These are phyloP conservation scores for Metarhizium humberi DNA, from an alignment of 2,329 filamentous ascomycete genomes.

Conservation along the genomic window DNA sequence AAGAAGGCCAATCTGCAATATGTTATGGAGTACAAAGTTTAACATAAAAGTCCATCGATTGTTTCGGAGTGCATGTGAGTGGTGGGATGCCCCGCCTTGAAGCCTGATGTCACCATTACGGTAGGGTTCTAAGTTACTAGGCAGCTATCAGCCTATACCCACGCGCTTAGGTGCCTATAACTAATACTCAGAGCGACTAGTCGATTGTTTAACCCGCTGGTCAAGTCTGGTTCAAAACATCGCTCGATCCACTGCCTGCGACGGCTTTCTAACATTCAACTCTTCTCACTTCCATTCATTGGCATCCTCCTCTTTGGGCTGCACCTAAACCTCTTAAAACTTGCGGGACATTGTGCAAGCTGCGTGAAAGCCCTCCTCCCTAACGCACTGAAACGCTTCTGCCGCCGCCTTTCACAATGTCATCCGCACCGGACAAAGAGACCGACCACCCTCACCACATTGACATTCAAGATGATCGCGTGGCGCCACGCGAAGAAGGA, in stretches of 20 bases:
- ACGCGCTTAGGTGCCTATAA: no score
- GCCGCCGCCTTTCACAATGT: slow-evolving; percentile 1
- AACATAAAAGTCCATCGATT: no score
- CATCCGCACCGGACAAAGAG: slow-evolving; percentile 27
- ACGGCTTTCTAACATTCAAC: background rate
- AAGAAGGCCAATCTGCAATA: no score
- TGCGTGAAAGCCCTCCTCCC: background rate
- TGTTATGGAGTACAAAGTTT: no score
- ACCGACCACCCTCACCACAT: slow-evolving; percentile 33
- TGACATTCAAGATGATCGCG: slow-evolving; percentile 36
- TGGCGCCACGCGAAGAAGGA: slow-evolving; percentile 26
- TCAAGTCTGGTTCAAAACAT: no score
- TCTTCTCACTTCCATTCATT: background rate
- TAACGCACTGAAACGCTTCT: background rate
- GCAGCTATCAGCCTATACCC: no score
- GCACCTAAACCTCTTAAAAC: background rate
- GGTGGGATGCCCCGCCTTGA: background rate
- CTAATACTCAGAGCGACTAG: no score
- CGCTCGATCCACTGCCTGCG: background rate
- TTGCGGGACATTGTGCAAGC: background rate
- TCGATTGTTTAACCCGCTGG: no score
- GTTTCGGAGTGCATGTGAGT: no score
- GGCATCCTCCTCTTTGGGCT: background rate
- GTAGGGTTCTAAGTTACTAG: background rate
- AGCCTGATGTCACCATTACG: background rate